Evolutionary conservation across 2,329 filamentous ascomycete species (phyloP).

Genomic region (Diaporthe longicolla): DNA sequence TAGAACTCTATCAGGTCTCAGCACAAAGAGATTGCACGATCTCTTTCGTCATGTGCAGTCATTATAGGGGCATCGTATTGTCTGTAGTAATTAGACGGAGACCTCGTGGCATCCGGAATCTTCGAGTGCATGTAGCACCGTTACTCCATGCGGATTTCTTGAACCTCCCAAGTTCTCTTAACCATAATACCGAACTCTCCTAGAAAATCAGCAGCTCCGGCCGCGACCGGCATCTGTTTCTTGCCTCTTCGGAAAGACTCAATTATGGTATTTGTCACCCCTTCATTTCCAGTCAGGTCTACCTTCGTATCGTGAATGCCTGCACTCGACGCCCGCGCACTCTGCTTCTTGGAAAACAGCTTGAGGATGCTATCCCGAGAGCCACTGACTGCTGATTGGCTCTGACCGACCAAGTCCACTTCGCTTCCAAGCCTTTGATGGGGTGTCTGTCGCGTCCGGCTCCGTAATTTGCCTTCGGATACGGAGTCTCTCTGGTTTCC

Average conservation of each 20-base stretch:
- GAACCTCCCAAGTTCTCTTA: constrained; percentile 23
- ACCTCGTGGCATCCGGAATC: neutral
- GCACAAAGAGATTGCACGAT: neutral
- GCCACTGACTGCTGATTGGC: neutral
- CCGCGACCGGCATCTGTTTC: neutral
- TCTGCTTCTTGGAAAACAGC: constrained; percentile 2
- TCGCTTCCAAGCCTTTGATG: neutral
- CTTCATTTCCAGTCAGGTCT: constrained; percentile 11
- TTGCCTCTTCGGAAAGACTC: neutral
- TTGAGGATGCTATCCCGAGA: neutral
- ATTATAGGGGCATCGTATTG: neutral
- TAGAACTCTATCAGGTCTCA: neutral
- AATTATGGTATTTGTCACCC: neutral
- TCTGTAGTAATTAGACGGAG: neutral
- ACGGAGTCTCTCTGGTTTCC: constrained; percentile 1
- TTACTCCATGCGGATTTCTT: constrained; percentile 19
- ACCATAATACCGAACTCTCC: constrained; percentile 14
- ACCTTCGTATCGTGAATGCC: neutral
- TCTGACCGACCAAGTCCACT: constrained; percentile 2
- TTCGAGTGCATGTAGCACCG: neutral
- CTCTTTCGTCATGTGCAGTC: neutral
- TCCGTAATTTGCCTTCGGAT: neutral
- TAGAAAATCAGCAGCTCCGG: constrained; percentile 23
- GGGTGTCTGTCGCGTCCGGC: neutral
- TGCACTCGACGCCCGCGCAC: neutral